Conservation (phyloP, 345 rosid species). For the Salix suchowensis region DNA sequence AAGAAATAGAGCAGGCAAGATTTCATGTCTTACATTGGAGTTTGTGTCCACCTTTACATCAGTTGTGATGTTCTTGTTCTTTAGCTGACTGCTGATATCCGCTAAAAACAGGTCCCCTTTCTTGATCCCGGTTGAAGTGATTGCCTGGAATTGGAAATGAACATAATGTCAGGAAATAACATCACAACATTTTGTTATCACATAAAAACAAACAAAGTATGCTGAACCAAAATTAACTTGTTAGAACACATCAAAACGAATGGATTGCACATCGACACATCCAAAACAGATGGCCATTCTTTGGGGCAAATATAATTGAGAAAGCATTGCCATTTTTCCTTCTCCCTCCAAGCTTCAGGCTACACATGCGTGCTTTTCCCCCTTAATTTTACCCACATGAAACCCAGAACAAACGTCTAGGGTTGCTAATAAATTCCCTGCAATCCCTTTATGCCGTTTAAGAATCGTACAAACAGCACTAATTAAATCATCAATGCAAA, state of each 20-base stretch:
- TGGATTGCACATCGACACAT: not conserved
- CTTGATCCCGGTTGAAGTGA: conserved; percentile 28
- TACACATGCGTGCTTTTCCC: not conserved
- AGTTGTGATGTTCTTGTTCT: conserved; percentile 37
- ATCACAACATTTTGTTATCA: not conserved
- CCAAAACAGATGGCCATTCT: not conserved
- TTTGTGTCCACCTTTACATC: conserved; percentile 34
- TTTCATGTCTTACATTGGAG: conserved; percentile 51
- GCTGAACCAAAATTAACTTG: not conserved
- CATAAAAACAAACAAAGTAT: not conserved
- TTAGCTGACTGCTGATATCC: conserved; percentile 27
- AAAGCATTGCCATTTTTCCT: no score
- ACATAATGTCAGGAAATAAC: not conserved
- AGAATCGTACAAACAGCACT: not conserved
- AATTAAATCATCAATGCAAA: not conserved
- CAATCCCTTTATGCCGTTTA: not conserved
- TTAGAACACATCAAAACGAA: not conserved
- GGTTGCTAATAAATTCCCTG: no score
- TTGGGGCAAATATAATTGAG: not conserved
- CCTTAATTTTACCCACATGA: not conserved
- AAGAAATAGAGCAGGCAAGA: not conserved
- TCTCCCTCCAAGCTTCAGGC: not conserved
- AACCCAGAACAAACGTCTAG: no score
- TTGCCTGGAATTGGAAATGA: conserved; percentile 19
- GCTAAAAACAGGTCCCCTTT: conserved; percentile 30